Percentiles rank a stretch among this genome's conserved stretches.
phyloP scores from a whole-genome alignment of 1,139 yeast genomes.

The Yamadazyma sp. region DNA sequence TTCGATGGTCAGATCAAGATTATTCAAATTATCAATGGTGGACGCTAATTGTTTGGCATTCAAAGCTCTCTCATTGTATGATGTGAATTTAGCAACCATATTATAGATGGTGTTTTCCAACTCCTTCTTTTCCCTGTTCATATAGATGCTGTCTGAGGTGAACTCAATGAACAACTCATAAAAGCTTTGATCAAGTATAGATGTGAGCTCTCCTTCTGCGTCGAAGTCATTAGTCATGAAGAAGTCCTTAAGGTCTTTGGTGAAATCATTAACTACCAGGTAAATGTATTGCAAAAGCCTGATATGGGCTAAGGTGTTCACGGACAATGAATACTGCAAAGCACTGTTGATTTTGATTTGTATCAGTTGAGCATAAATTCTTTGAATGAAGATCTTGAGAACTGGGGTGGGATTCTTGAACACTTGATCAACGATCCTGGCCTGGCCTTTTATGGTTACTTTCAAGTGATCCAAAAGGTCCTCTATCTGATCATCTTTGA shows the following conservation, averaged over 20 bases:
- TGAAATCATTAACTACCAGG: conserved; percentile 59
- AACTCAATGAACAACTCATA: conserved; percentile 74
- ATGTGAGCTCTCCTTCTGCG: conserved; percentile 43
- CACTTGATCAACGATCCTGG: conserved; percentile 70
- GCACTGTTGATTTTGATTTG: conserved; percentile 66
- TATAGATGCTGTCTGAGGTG: conserved; percentile 66
- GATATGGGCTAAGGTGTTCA: conserved; percentile 72
- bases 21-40: conserved; percentile 41
- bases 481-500: conserved; percentile 36
- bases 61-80: conserved; percentile 51
- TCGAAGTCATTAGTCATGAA: conserved; percentile 49
- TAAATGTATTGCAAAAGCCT: conserved; percentile 72
- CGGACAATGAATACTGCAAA: conserved; percentile 62
- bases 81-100: conserved; percentile 51
- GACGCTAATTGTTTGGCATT: conserved; percentile 46
- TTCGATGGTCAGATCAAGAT: conserved; percentile 22
- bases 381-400: conserved; percentile 66
- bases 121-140: conserved; percentile 70
- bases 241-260: conserved; percentile 64
- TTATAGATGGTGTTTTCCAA: conserved; percentile 60
- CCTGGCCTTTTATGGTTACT: conserved; percentile 61
- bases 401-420: conserved; percentile 70
- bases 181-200: conserved; percentile 68
- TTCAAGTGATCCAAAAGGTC: conserved; percentile 35
- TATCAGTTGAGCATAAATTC: conserved; percentile 76